Evolutionary conservation across 1,284 basidiomycete species (phyloP), one percentile per base, ranked within the genome.

Genomic region (Phlebopus sp.): DNA sequence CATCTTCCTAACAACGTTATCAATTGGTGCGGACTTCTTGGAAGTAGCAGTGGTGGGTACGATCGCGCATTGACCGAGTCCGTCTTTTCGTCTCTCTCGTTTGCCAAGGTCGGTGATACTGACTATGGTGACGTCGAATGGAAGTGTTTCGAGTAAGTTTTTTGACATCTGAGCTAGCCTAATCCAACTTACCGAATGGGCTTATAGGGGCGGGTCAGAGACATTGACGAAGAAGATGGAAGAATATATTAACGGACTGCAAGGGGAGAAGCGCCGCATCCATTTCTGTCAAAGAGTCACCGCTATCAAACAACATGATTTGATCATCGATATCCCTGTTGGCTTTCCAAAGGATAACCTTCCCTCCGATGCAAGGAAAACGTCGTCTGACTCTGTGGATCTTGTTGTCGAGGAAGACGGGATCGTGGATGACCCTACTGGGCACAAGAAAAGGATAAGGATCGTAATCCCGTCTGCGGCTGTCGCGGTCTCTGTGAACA

Each of bases 1-100:
- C 44, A 46, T 29, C 51, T 63, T 25, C 32, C 53, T 6, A 49
- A 13, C n/a, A 43, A 51, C 4, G 51, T 50, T 8, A 53, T 60
- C 31, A 57, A 59, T 36, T 64, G 60, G 60, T 57, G 52, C 17
- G 56, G 51, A 21, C 48, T 55, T 19, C 48, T 64, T 5, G 50
- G 31, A 17, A 29, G 35, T 2, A 49, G 45, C 23, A 47, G 44
- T 6, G 49, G 47, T 2, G 43, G 42, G 40, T 62, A 54, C 35
- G 52, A 64, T 18, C 39, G 42, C 0, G 53, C 39, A 17, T 31
- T 63, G 36, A 44, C 48, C 0, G 62, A 66, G 42, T 18, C 43
- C 1, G 55, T 62, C 18, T 42, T 63, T 10, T 34, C 25, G 6
- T 30, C 42, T 3, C 19, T 60, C 38, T 32, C 50, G 17, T 59